Evolutionary conservation across 805 yeast species (phyloP).

Genomic region (Barnettozyma pratensis): DNA sequence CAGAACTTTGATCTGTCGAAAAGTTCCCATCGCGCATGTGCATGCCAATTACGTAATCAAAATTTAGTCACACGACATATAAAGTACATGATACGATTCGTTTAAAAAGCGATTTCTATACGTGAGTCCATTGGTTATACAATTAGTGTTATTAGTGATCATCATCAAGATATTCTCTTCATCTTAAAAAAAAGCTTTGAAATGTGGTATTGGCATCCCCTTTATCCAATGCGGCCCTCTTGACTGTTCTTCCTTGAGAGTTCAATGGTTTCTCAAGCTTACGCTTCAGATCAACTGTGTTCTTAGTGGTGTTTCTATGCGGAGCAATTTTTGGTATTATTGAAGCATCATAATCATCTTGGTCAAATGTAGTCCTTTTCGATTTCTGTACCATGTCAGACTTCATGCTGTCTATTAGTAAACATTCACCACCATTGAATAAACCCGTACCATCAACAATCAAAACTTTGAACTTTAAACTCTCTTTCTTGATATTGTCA

Average conservation of each 20-base stretch:
- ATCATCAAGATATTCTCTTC: no score
- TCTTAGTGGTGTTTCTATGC: neutral
- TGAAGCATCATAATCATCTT: constrained; percentile 16
- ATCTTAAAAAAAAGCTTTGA: constrained; percentile 18
- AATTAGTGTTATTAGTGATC: no score
- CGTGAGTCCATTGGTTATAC: no score
- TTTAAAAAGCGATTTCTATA: no score
- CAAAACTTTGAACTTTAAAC: constrained; percentile 47
- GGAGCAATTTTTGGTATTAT: constrained; percentile 7
- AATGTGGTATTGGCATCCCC: constrained; percentile 25
- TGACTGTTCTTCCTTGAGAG: constrained; percentile 15
- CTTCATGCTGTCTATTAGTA: neutral
- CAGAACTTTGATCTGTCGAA: no score
- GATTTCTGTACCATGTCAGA: neutral
- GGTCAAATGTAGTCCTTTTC: constrained; percentile 2
- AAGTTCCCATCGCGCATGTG: no score
- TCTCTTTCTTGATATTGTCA: constrained; percentile 49
- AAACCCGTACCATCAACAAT: constrained; percentile 61
- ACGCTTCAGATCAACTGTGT: constrained; percentile 1
- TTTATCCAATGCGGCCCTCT: constrained; percentile 24
- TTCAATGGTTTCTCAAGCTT: neutral
- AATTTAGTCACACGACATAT: no score
- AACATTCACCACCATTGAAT: constrained; percentile 42
- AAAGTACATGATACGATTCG: no score
- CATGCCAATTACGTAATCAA: no score